Percentiles rank a stretch among this genome's conserved stretches.
Conservation (phyloP, 2,329 filamentous ascomycete genomes). For the Fusarium bactridioides region DNA sequence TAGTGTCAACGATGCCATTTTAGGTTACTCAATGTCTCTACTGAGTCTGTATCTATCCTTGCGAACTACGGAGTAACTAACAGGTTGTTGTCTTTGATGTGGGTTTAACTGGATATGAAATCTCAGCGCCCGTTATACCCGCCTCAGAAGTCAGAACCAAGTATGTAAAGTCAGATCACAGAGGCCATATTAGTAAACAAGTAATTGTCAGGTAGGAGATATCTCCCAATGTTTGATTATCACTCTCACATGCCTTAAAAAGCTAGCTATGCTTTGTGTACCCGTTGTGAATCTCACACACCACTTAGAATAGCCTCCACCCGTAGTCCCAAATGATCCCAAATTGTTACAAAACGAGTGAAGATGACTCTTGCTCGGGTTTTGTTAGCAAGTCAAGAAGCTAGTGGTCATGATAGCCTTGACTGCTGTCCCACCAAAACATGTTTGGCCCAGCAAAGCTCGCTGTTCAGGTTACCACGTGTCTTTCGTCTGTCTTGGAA, state of each 20-base stretch:
- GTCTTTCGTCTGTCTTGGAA: conserved; percentile 31
- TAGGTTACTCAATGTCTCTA: neutral
- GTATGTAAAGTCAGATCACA: neutral
- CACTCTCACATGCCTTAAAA: conserved; percentile 15
- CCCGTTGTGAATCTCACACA: conserved; percentile 17
- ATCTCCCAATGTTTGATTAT: conserved; percentile 23
- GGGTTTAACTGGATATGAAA: neutral
- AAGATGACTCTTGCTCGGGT: conserved; percentile 28
- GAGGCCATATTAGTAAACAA: neutral
- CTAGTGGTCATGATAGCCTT: conserved; percentile 24
- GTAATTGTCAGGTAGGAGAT: conserved; percentile 14
- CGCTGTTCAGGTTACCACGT: conserved; percentile 13
- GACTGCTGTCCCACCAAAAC: conserved; percentile 33
- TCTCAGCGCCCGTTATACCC: conserved; percentile 20
- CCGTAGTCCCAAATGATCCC: conserved; percentile 22
- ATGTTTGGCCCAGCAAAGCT: conserved; percentile 34
- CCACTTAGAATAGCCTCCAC: conserved; percentile 21
- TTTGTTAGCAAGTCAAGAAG: conserved; percentile 24
- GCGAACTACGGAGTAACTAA: conserved; percentile 1
- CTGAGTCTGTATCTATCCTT: conserved; percentile 10
- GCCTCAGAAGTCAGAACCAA: conserved; percentile 11
- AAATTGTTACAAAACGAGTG: conserved; percentile 37
- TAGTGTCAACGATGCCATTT: conserved; percentile 32
- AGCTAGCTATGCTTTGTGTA: conserved; percentile 16
- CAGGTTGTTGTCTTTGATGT: conserved; percentile 21